Evolutionary conservation across 345 rosid species (phyloP).

Genomic region (Syzygium grande): DNA sequence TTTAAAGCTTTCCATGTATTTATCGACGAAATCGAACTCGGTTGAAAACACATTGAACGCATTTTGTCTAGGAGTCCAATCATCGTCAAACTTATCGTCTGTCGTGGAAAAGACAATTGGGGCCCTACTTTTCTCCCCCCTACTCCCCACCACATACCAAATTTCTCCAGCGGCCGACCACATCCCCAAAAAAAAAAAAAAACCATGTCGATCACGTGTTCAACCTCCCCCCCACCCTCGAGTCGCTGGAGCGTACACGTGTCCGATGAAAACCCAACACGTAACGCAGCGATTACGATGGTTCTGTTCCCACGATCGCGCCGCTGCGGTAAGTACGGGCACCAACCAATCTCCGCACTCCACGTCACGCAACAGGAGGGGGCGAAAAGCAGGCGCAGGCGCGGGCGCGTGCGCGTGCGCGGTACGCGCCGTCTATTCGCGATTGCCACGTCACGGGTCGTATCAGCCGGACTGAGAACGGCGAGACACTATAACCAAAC

Average conservation of each 20-base stretch:
- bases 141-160: not conserved
- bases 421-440: not conserved
- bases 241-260: not conserved
- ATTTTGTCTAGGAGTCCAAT: not conserved
- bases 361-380: not conserved
- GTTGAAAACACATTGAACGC: not conserved
- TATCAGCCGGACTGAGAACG: not conserved
- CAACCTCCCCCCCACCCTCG: not conserved
- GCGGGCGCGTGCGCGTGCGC: not conserved
- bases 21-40: no score
- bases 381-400: not conserved
- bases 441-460: not conserved
- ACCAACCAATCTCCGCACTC: not conserved
- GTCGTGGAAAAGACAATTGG: no score
- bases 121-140: no score
- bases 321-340: not conserved
- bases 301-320: not conserved
- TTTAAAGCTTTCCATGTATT: no score
- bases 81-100: no score
- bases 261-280: not conserved
- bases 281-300: not conserved
- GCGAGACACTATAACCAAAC: not conserved
- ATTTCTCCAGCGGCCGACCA: not conserved
- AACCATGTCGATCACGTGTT: not conserved
- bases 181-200: accelerated